These are phyloP conservation scores for Lophiostoma macrostomum DNA, from an alignment of 495 filamentous ascomycete genomes.

Conservation along the genomic window DNA sequence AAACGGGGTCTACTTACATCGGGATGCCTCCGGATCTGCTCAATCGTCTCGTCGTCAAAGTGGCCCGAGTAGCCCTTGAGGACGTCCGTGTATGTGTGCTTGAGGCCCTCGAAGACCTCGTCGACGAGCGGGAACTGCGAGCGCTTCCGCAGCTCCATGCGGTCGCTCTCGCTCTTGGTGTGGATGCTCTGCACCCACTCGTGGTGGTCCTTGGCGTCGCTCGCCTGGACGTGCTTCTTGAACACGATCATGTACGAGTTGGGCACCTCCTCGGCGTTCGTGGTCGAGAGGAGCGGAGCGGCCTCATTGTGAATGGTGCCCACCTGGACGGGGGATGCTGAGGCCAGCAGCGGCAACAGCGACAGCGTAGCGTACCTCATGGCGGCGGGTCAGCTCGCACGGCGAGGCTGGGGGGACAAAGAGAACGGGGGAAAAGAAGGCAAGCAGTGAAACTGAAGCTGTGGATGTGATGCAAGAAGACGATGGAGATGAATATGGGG, in stretches of 20 bases:
- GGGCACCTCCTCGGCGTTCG: conserved; percentile 70
- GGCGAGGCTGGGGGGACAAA: conserved; percentile 19
- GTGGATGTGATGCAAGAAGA: too few species aligned
- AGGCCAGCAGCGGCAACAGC: conserved; percentile 62
- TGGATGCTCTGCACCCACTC: conserved; percentile 90
- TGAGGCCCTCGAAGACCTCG: conserved; percentile 77
- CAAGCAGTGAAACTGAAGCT: too few species aligned
- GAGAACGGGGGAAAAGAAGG: conserved; percentile 10
- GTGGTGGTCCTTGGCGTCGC: conserved; percentile 71
- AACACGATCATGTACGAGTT: conserved; percentile 97
- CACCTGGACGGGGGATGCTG: conserved; percentile 70
- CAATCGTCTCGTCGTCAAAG: conserved; percentile 89
- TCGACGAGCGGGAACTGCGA: conserved; percentile 69
- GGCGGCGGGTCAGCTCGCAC: conserved; percentile 42
- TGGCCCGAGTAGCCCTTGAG: conserved; percentile 92
- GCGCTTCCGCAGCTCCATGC: conserved; percentile 84
- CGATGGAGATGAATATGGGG: conserved; percentile 1
- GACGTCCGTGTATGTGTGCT: conserved; percentile 92
- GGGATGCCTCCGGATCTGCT: conserved; percentile 90
- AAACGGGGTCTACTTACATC: conserved; percentile 71
- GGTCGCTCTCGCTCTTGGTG: conserved; percentile 52
- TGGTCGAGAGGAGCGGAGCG: conserved; percentile 83
- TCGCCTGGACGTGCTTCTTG: conserved; percentile 83
- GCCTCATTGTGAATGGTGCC: conserved; percentile 80
- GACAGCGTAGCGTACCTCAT: conserved; percentile 74